phyloP scores from a whole-genome alignment of 352 stramenopile species.

The Pelagophyceae sp. region DNA sequence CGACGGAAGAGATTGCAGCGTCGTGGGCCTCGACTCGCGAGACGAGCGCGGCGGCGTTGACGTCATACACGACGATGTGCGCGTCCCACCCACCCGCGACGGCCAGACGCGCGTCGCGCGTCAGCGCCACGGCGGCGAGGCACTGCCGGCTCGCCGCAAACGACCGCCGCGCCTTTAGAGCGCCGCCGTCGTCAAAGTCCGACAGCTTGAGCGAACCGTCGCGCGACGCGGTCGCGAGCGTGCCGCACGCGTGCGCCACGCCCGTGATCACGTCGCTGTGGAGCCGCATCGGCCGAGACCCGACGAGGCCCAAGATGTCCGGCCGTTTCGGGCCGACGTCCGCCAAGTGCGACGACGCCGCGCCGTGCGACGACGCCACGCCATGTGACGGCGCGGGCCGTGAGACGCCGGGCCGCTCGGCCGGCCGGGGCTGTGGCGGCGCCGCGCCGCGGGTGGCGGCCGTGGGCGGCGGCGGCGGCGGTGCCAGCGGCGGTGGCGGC shows the following conservation, averaged over 20 bases:
- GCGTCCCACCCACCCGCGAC: slow-evolving; percentile 9
- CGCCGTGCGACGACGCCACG: not conserved
- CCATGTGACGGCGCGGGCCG: not conserved
- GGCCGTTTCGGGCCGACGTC: not conserved
- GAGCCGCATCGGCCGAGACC: not conserved
- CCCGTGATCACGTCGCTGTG: slow-evolving; percentile 10
- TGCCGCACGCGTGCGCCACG: not conserved
- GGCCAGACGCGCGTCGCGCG: not conserved
- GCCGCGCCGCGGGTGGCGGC: not conserved
- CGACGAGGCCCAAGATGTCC: not conserved
- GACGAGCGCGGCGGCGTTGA: slow-evolving; percentile 15
- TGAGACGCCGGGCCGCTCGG: too few species aligned
- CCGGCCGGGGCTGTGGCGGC: not conserved
- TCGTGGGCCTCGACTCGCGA: slow-evolving; percentile 7
- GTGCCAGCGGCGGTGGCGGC: not conserved
- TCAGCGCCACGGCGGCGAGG: not conserved
- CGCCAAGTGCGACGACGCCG: too few species aligned
- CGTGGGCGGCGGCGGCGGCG: not conserved
- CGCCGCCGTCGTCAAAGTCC: not conserved
- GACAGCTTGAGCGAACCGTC: slow-evolving; percentile 15
- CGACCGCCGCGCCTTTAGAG: not conserved
- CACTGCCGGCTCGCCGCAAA: not conserved
- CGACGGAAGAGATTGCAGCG: not conserved
- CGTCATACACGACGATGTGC: slow-evolving; percentile 1
- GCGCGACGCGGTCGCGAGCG: not conserved